Evolutionary conservation across 805 yeast species (phyloP), one percentile per base, ranked within the genome.

Genomic region (Cyberlindnera misumaiensis): DNA sequence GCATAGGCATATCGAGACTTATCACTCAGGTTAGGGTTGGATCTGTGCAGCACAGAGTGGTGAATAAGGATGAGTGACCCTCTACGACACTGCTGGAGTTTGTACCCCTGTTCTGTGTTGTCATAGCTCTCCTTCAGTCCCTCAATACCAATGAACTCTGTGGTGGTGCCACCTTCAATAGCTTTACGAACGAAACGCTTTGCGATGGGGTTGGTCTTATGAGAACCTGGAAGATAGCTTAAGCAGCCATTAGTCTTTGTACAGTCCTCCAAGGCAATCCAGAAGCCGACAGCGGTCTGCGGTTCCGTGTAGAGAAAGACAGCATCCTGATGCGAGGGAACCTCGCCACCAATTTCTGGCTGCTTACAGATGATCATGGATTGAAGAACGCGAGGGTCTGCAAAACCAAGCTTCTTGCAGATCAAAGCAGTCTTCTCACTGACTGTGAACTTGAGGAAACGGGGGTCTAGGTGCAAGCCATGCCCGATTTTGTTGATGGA

Each of bases 251-350:
- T 83, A 5, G 59, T 62, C 2, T 55, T 41, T 1, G 80, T 77
- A 55, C 93, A 83, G 49, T 81, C 83, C 49, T 84, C 87, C 45
- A 83, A 59, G 0, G 93, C 89, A 52, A 77, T 75, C 94, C 94
- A 83, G 54, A 80, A 84, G 3, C 94, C 94, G 29, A 83, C 56
- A 1, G 88, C 86, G 3, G 75, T 62, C 36, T 72, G 78, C 3
- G 94, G 94, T 13, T 75, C 64, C 0, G 93, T 83, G 57, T 67
- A 83, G 18, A 84, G 63, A 48, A 84, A 84, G 3, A 77, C 76
- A 3, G 77, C 87, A 55, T 84, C 94, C 38, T 80, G 83, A 51
- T 84, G 94, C 2, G 83, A 64, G 4, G 90, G 90, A 1, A 84
- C 94, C 28, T 75, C 79, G 3, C 79, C 81, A 4, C 83, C 83